phyloP scores from a whole-genome alignment of 2,329 filamentous ascomycete species.

The Zymoseptoria brevis region DNA sequence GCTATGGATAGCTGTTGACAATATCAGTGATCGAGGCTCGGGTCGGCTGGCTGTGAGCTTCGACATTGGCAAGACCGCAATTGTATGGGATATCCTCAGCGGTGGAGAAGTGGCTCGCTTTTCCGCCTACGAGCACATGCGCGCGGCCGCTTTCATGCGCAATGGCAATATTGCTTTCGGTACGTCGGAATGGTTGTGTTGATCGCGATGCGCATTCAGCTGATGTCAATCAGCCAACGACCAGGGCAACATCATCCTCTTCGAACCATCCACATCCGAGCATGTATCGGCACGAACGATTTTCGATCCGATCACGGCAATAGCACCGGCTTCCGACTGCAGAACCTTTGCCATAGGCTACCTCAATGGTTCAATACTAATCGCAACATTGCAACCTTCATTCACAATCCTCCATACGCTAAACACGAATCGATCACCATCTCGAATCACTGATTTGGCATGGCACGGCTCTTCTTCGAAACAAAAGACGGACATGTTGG shows the following conservation, averaged over 20 bases:
- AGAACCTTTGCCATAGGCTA: slow-evolving; percentile 95
- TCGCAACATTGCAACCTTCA: slow-evolving; percentile 79
- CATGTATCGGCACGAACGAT: slow-evolving; percentile 87
- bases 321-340: slow-evolving; percentile 83
- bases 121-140: no score
- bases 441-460: slow-evolving; percentile 74
- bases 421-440: slow-evolving; percentile 73
- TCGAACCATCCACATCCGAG: slow-evolving; percentile 87
- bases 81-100: no score
- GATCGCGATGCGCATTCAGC: no score
- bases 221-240: slow-evolving; percentile 46
- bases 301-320: slow-evolving; percentile 87
- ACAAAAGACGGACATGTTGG: slow-evolving; percentile 96
- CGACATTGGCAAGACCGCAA: no score
- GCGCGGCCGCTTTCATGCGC: slow-evolving; percentile 50
- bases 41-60: no score
- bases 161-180: slow-evolving; percentile 97
- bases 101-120: no score
- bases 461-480: slow-evolving; percentile 97
- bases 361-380: slow-evolving; percentile 85
- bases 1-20: no score
- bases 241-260: slow-evolving; percentile 87
- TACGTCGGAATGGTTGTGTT: no score
- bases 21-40: no score
- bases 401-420: slow-evolving; percentile 94